A percentile compares a stretch with the other conserved stretches of the same genome.
phyloP scores from a whole-genome alignment of 2,329 filamentous ascomycete genomes.

The Cladophialophora immunda region DNA sequence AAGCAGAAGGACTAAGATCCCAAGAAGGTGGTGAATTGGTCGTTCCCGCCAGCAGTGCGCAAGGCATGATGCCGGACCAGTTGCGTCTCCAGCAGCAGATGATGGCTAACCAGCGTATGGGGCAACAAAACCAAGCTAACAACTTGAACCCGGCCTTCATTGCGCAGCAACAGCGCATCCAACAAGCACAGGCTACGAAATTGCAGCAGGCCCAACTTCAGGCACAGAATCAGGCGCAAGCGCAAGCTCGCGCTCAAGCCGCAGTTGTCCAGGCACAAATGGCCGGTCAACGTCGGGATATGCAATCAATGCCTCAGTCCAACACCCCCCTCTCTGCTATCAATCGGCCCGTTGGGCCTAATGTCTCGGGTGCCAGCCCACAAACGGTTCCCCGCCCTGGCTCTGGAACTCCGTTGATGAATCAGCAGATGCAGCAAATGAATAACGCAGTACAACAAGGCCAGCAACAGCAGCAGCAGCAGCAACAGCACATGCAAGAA shows the following conservation, averaged over 20 bases:
- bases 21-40: conserved; percentile 69
- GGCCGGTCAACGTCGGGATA: conserved; percentile 47
- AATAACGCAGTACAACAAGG: conserved; percentile 25
- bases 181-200: conserved; percentile 45
- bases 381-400: conserved; percentile 31
- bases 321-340: conserved; percentile 49
- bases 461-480: conserved; percentile 37
- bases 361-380: conserved; percentile 34
- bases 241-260: conserved; percentile 50
- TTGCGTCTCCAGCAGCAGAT: conserved; percentile 54
- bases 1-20: conserved; percentile 68
- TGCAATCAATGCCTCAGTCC: conserved; percentile 55
- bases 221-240: conserved; percentile 51
- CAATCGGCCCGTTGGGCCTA: conserved; percentile 52
- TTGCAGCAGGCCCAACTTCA: conserved; percentile 51
- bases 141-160: conserved; percentile 52
- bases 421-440: conserved; percentile 36
- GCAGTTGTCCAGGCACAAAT: conserved; percentile 42
- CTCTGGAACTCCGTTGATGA: conserved; percentile 38
- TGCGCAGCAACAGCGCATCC: conserved; percentile 55
- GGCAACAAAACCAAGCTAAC: conserved; percentile 47
- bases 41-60: conserved; percentile 70
- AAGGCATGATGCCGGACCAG: conserved; percentile 52
- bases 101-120: conserved; percentile 52
- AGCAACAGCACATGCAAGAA: conserved; percentile 34